Evolutionary conservation across 2,329 filamentous ascomycete genomes (phyloP).

Genomic region (Alternaria sp.): DNA sequence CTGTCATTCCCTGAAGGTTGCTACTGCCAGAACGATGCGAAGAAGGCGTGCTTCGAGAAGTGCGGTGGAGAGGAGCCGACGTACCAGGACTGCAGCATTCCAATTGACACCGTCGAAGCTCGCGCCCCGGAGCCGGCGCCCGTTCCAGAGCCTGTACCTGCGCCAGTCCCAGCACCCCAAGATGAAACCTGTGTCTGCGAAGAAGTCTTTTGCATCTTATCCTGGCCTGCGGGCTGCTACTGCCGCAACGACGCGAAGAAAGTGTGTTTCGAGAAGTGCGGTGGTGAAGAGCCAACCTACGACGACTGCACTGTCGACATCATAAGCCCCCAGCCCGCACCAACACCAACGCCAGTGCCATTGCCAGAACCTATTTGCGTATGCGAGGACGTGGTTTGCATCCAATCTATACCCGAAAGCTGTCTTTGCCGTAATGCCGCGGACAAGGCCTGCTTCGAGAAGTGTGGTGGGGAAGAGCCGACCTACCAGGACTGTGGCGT

Average conservation of each 20-base stretch:
- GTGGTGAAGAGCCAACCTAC: conserved; percentile 3
- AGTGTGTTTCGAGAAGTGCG: conserved; percentile 36
- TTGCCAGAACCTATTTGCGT: conserved; percentile 10
- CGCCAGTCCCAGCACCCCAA: neutral
- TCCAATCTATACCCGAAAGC: neutral
- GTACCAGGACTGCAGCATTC: neutral
- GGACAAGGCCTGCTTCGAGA: neutral
- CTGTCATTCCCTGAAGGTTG: conserved; percentile 35
- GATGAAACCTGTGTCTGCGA: conserved; percentile 24
- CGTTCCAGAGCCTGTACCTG: neutral
- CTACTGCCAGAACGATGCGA: conserved; percentile 31
- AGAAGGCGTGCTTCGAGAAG: conserved; percentile 29
- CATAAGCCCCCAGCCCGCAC: neutral
- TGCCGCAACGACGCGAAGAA: conserved; percentile 29
- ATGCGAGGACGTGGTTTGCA: conserved; percentile 23
- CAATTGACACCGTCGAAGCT: neutral
- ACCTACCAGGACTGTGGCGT: neutral
- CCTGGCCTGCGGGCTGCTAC: conserved; percentile 34
- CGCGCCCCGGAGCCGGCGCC: neutral
- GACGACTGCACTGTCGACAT: neutral
- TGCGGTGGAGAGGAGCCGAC: conserved; percentile 24
- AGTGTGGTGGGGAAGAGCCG: neutral
- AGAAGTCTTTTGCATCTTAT: conserved; percentile 18
- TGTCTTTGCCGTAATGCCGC: neutral
- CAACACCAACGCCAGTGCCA: neutral